Evolutionary conservation across 108 stramenopile genomes (phyloP).

Genomic region (Pseudonitzschia multistriata): DNA sequence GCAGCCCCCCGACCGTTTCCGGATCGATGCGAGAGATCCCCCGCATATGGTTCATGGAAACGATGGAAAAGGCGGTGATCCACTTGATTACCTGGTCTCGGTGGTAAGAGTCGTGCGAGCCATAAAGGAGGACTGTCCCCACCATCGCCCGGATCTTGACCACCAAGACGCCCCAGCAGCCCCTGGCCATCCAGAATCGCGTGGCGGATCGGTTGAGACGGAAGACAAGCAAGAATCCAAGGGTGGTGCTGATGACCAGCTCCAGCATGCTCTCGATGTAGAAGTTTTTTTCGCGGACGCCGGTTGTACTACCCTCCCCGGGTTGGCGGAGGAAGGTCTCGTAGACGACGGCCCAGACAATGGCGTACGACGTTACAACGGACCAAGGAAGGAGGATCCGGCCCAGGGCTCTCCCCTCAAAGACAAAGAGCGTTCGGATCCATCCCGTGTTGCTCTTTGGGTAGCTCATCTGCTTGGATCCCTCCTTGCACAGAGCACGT

Average conservation of each 20-base stretch:
- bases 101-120: constrained; percentile 19
- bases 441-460: constrained; percentile 41
- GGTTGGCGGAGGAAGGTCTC: constrained; percentile 2
- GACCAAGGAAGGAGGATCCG: constrained; percentile 20
- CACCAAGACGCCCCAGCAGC: constrained; percentile 36
- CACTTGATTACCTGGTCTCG: constrained; percentile 38
- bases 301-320: too few species aligned
- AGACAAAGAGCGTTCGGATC: constrained; percentile 23
- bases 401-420: constrained; percentile 41
- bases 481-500: constrained; percentile 22
- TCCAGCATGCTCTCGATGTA: constrained; percentile 27
- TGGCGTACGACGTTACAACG: constrained; percentile 24
- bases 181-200: constrained; percentile 42
- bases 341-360: constrained; percentile 26
- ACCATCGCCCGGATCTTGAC: constrained; percentile 19
- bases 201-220: constrained; percentile 43
- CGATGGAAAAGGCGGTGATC: constrained; percentile 35
- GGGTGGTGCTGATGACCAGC: constrained; percentile 30
- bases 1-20: constrained; percentile 21
- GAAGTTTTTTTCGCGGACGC: too few species aligned
- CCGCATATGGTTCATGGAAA: constrained; percentile 26
- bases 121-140: constrained; percentile 20
- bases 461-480: constrained; percentile 24
- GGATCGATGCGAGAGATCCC: constrained; percentile 6
- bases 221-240: constrained; percentile 51